These are phyloP conservation scores for Dicorynia guianensis DNA, from an alignment of 306 rosid species.

Conservation along the genomic window DNA sequence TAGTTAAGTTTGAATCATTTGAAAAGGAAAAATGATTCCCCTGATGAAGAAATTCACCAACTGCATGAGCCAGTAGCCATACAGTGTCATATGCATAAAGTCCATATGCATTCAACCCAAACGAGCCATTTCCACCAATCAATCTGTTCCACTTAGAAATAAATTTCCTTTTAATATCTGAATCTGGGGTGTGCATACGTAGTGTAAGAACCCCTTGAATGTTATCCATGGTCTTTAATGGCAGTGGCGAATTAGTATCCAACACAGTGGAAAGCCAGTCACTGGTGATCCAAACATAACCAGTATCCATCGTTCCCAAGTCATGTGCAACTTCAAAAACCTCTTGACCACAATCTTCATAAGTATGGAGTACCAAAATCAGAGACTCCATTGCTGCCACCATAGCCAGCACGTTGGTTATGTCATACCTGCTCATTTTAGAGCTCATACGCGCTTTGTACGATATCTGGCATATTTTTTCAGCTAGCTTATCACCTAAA, in stretches of 20 bases:
- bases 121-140: no score
- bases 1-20: constrained; percentile 48
- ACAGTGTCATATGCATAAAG: no score
- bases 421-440: constrained; percentile 36
- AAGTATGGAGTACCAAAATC: constrained; percentile 54
- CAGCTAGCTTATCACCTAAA: constrained; percentile 61
- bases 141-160: no score
- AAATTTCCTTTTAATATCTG: no score
- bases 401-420: constrained; percentile 55
- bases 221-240: constrained; percentile 39
- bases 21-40: constrained; percentile 60
- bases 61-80: no score
- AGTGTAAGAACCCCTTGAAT: no score
- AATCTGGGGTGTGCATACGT: no score
- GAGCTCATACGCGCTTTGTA: constrained; percentile 53
- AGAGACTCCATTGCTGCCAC: constrained; percentile 59
- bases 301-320: constrained; percentile 65
- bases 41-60: no score
- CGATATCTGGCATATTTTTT: constrained; percentile 60
- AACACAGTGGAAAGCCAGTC: constrained; percentile 55
- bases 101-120: no score
- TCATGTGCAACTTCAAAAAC: constrained; percentile 52
- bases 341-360: constrained; percentile 41
- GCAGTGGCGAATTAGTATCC: constrained; percentile 48
- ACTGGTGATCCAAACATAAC: constrained; percentile 70